Evolutionary conservation across 352 stramenopile species (phyloP), one percentile per base, ranked within the genome.

Genomic region (Phytophthora constricta): DNA sequence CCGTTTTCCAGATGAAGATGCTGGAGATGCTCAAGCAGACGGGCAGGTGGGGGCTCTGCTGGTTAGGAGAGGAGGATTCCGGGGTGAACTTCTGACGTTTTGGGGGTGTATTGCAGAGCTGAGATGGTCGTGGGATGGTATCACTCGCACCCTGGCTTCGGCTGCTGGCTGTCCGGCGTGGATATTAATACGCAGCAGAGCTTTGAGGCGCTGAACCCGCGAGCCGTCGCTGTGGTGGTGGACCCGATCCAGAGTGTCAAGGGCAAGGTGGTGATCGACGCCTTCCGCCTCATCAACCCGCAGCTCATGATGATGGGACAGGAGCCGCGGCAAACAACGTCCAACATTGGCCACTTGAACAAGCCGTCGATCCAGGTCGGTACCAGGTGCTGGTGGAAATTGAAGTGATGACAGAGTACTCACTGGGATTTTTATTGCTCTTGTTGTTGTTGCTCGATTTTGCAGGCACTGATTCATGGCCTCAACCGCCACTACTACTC

Each of bases 21-120:
- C 84, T 99, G 34, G 98, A 99, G 67, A 99, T 99, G 97, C 87
- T 99, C 60, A 98, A 99, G 81, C 98, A 99, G 70, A 99, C 98
- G 33, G 98, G 97, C 22, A 80, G 94, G 57, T 90, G 77, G 48
- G 68, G 58, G 23, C 19, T 62, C 49, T 16, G 23, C 17, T 28
- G 23, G 46, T 52, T 17, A 1, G 2, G 22, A n/a, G 22, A 4
- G 14, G n/a, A 42, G 13, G 22, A 34, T 28, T 56, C n/a, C 27
- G 10, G 16, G 19, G n/a, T 27, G 42, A 28, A 3, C 41, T 10
- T 26, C 13, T 49, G n/a, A 11, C 22, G 9, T 19, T 26, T 51
- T 51, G 17, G 8, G n/a, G 17, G 19, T 54, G 27, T 27, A 14
- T 14, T 34, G 13, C 55, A 86, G 87, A 49, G 86, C 87, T 16